Conservation (phyloP, 2,329 filamentous ascomycete species). For the Dactylellina drechsleri region DNA sequence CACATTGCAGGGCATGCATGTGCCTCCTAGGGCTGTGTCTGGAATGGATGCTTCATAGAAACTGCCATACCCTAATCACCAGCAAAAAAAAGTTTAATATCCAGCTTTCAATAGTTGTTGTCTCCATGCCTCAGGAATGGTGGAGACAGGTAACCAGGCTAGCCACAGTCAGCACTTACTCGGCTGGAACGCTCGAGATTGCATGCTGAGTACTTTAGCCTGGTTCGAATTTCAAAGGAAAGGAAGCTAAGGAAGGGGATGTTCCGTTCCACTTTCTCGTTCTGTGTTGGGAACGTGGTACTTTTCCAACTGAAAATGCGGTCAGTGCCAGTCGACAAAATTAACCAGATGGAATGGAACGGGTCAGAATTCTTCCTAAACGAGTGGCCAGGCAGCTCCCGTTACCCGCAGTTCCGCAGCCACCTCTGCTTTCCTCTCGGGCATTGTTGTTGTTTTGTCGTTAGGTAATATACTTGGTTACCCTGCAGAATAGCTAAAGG, state of each 20-base stretch:
- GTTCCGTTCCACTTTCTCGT: conserved; percentile 17
- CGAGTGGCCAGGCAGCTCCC: background rate
- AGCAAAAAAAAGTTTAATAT: background rate
- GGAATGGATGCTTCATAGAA: conserved; percentile 43
- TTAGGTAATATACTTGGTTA: too few species aligned
- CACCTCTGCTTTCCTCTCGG: too few species aligned
- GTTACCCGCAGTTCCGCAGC: too few species aligned
- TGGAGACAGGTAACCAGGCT: background rate
- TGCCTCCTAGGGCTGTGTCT: background rate
- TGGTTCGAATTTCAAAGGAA: too few species aligned
- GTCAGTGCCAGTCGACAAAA: conserved; percentile 12
- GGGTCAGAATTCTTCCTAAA: conserved; percentile 38
- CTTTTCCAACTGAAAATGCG: conserved; percentile 8
- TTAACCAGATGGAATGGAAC: conserved; percentile 38
- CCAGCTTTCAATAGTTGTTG: background rate
- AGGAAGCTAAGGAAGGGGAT: background rate
- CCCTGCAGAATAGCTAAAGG: too few species aligned
- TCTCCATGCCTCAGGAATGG: conserved; percentile 20
- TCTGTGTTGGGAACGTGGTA: conserved; percentile 55
- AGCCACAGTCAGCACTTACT: background rate
- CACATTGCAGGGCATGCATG: conserved; percentile 10
- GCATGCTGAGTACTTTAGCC: background rate
- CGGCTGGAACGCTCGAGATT: conserved; percentile 29
- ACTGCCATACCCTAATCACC: background rate
- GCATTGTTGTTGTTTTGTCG: too few species aligned